Conservation (phyloP, 2,329 filamentous ascomycete species). For the Alternaria longipes region DNA sequence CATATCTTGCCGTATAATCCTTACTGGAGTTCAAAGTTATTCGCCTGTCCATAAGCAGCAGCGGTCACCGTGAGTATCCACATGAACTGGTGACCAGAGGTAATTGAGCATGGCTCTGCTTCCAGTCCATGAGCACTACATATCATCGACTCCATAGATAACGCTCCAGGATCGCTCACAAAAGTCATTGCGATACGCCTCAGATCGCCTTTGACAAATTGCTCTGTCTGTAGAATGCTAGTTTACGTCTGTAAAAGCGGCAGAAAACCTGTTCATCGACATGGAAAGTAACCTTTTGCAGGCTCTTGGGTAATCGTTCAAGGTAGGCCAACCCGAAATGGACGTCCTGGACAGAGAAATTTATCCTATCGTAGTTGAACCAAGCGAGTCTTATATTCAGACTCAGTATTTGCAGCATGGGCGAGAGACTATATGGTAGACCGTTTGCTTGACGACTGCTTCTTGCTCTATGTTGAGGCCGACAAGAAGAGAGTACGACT, state of each 20-base stretch:
- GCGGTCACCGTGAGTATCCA: not conserved
- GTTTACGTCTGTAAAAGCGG: too few relatives aligned
- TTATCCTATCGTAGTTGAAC: not conserved
- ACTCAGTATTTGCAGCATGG: not conserved
- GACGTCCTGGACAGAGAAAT: not conserved
- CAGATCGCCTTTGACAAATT: not conserved
- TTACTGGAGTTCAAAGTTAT: not conserved
- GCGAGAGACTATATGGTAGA: not conserved
- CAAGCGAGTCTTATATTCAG: not conserved
- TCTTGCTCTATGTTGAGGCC: not conserved
- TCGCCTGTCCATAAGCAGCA: not conserved
- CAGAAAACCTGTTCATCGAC: not conserved
- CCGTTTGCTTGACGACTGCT: not conserved
- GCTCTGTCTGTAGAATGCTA: not conserved
- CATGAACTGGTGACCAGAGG: not conserved
- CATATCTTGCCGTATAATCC: not conserved
- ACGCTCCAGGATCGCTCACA: not conserved
- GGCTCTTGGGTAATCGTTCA: not conserved
- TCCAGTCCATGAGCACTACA: not conserved
- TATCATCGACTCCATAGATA: not conserved
- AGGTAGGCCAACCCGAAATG: not conserved
- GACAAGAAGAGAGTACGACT: not conserved
- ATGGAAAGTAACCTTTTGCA: not conserved
- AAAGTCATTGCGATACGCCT: not conserved
- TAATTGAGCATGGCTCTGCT: not conserved